A percentile compares a stretch with the other conserved stretches of the same genome.
phyloP scores from a whole-genome alignment of 768 basidiomycete genomes.

The Pseudohyphozyma bogoriensis region DNA sequence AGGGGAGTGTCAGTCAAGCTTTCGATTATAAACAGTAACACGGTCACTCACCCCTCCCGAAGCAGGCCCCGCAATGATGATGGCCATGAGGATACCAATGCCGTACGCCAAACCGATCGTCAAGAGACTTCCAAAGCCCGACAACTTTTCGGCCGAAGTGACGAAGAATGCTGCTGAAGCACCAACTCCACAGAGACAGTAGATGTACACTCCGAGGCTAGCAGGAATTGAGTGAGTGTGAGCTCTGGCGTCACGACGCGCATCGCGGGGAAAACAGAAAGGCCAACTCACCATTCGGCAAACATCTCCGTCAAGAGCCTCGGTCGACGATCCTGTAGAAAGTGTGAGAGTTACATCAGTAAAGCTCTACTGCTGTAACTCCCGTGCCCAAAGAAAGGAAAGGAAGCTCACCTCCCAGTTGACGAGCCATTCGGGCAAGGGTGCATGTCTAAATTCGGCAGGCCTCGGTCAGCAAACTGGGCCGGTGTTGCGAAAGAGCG shows the following conservation, averaged over 20 bases:
- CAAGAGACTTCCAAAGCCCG: slow-evolving; percentile 47
- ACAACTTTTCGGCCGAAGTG: slow-evolving; percentile 43
- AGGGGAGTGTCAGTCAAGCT: fast-evolving
- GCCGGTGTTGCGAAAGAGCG: not conserved
- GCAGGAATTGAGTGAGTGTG: slow-evolving; percentile 38
- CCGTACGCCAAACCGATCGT: slow-evolving; percentile 54
- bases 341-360: not conserved
- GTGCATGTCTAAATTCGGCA: slow-evolving; percentile 1
- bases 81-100: slow-evolving; percentile 50
- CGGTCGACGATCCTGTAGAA: slow-evolving; percentile 22
- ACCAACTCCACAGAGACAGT: slow-evolving; percentile 50
- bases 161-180: slow-evolving; percentile 48
- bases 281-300: slow-evolving; percentile 44
- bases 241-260: not conserved
- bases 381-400: not conserved
- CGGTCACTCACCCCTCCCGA: no score
- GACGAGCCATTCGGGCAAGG: slow-evolving; percentile 8
- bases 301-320: slow-evolving; percentile 45
- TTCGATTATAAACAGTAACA: no score
- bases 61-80: slow-evolving; percentile 47
- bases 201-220: slow-evolving; percentile 1
- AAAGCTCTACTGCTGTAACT: no score
- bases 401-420: slow-evolving; percentile 12
- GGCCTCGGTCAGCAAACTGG: not conserved
- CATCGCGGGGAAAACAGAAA: not conserved